phyloP scores from a whole-genome alignment of 139 green algal genomes.

The Chlorella sp. region DNA sequence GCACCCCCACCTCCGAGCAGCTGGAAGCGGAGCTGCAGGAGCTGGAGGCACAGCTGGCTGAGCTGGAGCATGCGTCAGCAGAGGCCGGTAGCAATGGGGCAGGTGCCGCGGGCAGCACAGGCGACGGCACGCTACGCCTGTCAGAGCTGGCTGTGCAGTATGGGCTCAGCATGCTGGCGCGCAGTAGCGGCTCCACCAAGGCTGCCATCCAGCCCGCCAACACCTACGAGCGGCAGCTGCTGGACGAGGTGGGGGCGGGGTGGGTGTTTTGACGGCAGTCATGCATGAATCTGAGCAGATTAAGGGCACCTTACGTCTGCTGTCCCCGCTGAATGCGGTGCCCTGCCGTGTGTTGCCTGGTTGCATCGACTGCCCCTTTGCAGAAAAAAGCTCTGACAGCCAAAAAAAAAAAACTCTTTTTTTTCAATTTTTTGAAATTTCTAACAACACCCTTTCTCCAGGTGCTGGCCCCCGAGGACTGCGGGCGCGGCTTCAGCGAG shows the following conservation, averaged over 20 bases:
- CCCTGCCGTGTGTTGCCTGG: not conserved
- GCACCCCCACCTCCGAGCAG: not conserved
- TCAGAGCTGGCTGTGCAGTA: constrained; percentile 41
- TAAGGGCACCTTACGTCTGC: too few species aligned
- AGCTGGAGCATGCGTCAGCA: not conserved
- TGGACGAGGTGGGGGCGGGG: constrained; percentile 32
- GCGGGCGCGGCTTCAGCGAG: constrained; percentile 45
- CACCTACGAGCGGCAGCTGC: constrained; percentile 51
- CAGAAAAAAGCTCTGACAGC: too few species aligned
- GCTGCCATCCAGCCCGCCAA: constrained; percentile 42
- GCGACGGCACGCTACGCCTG: constrained; percentile 9
- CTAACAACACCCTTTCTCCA: not conserved
- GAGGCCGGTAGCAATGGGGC: not conserved
- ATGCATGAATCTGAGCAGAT: too few species aligned
- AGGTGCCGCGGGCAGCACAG: not conserved
- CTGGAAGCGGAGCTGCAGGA: constrained; percentile 10
- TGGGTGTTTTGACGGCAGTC: not conserved
- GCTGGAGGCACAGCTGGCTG: not conserved
- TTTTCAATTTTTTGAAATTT: too few species aligned
- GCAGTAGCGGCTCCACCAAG: constrained; percentile 26
- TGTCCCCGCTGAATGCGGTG: too few species aligned
- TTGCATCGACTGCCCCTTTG: not conserved
- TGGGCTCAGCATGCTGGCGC: constrained; percentile 53
- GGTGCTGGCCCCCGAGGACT: constrained; percentile 52
- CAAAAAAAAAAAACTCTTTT: too few species aligned